Evolutionary conservation across 495 filamentous ascomycete genomes (phyloP), one percentile per base, ranked within the genome.

Genomic region (Staphylotrichum longicolle): DNA sequence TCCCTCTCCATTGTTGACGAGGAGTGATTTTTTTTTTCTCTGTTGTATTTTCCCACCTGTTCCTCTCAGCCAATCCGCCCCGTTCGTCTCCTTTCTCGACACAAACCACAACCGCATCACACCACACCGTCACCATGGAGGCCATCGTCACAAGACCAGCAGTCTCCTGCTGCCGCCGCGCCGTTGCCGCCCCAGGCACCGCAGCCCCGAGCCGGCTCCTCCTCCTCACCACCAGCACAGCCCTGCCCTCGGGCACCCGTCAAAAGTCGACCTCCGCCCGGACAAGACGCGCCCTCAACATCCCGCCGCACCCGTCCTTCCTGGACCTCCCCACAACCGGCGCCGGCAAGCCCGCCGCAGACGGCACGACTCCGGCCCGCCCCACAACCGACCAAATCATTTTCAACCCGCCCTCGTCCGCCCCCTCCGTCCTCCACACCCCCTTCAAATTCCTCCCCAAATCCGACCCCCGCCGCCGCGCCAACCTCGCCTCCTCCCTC

Each of bases 381-480:
- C 74, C 82, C 45, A 33, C 66, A 5, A 67, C 75, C 59, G 79
- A 86, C 64, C 82, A 90, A 66, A 90, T 98, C 72, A 86, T 98
- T 76, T 93, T 88, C 86, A 98, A 97, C 77, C 94, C 94, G 46
- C 94, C 94, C 7, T 88, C 93, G n/a, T 85, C 90, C 39, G 82
- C 85, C 0, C 84, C 95, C 2, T 89, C 85, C 20, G 87, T 92
- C 40, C 90, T 87, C 73, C 84, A 95, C 72, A 98, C 94, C 4
- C 94, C 94, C 37, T 79, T 84, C 59, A 92, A 90, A 64, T 98
- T 98, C 78, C 86, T 98, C 14, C 95, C 94, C 35, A 77, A 79
- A 62, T 77, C 80, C 61, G 95, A 98, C 77, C 82, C 83, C 7
- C 87, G 93, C 35, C 85, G 86, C 58, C 72, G 70, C 49, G 73